Conservation (phyloP, 257 asterid genomes). For the Euphrasia confusa region DNA sequence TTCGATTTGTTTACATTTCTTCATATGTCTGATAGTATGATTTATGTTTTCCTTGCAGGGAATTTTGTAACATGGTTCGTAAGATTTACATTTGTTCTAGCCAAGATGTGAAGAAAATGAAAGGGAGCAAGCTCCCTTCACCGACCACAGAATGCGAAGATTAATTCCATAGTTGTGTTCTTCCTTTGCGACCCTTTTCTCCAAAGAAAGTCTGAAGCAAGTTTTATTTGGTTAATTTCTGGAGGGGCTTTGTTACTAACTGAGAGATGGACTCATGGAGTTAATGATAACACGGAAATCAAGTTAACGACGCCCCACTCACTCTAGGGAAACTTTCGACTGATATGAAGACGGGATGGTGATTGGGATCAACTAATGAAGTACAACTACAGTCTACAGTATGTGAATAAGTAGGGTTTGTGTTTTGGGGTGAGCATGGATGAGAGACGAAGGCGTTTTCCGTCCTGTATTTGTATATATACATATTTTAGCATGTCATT, state of each 20-base stretch:
- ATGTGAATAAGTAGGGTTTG: constrained; percentile 37
- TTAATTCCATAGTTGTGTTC: neutral
- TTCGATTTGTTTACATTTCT: neutral
- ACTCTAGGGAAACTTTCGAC: constrained; percentile 26
- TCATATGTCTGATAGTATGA: constrained; percentile 9
- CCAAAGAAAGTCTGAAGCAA: neutral
- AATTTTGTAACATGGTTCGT: constrained; percentile 72
- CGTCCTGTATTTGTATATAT: constrained; percentile 30
- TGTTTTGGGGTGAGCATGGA: constrained; percentile 32
- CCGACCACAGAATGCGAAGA: constrained; percentile 40
- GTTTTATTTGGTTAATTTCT: neutral
- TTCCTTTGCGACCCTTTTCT: neutral
- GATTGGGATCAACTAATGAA: constrained; percentile 23
- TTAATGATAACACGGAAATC: neutral
- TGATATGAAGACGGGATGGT: constrained; percentile 21
- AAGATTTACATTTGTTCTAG: constrained; percentile 67
- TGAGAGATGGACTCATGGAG: neutral
- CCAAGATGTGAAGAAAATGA: constrained; percentile 78
- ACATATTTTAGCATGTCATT: constrained; percentile 20
- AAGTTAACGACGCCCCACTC: constrained; percentile 27
- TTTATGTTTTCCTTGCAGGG: constrained; percentile 40
- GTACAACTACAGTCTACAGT: constrained; percentile 32
- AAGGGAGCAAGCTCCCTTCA: constrained; percentile 47
- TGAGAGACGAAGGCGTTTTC: constrained; percentile 29
- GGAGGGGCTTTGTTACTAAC: constrained; percentile 16